Percentiles rank a stretch among this genome's conserved stretches.
phyloP scores from a whole-genome alignment of 192 early-diverging fungal species.

The Coemansia sp. region DNA sequence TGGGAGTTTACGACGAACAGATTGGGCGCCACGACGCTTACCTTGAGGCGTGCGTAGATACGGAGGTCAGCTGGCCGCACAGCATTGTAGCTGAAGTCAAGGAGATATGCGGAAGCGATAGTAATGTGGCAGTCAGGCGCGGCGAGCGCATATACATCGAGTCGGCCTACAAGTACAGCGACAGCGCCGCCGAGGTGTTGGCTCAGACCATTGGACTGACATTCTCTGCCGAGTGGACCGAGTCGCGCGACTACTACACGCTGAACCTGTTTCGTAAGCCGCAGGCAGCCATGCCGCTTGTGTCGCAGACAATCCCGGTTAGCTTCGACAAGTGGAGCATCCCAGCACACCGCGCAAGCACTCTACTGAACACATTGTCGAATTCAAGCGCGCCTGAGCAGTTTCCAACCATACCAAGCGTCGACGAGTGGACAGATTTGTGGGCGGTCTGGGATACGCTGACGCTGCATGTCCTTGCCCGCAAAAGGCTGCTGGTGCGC shows the following conservation, averaged over 20 bases:
- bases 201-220: conserved; percentile 48
- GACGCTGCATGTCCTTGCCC: conserved; percentile 58
- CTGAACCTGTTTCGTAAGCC: conserved; percentile 59
- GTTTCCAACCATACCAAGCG: conserved; percentile 53
- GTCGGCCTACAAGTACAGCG: conserved; percentile 81
- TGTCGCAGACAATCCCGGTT: not conserved
- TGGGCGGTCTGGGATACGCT: conserved; percentile 83
- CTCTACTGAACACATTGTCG: not conserved
- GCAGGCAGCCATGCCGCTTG: conserved; percentile 7
- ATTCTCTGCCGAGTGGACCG: conserved; percentile 53
- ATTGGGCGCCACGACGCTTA: conserved; percentile 79
- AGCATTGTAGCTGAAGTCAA: conserved; percentile 9
- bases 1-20: conserved; percentile 66
- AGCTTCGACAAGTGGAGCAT: conserved; percentile 20
- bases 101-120: conserved; percentile 12
- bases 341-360: not conserved
- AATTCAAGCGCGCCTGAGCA: not conserved
- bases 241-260: conserved; percentile 53
- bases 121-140: conserved; percentile 52
- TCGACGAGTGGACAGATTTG: conserved; percentile 69
- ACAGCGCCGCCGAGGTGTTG: conserved; percentile 53
- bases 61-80: conserved; percentile 49
- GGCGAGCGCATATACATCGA: conserved; percentile 87
- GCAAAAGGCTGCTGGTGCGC: conserved; percentile 53
- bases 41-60: conserved; percentile 58